Percentiles rank a stretch among this genome's conserved stretches.
phyloP scores from a whole-genome alignment of 176 grass and related monocot genomes.

The Saccharum spontaneum region DNA sequence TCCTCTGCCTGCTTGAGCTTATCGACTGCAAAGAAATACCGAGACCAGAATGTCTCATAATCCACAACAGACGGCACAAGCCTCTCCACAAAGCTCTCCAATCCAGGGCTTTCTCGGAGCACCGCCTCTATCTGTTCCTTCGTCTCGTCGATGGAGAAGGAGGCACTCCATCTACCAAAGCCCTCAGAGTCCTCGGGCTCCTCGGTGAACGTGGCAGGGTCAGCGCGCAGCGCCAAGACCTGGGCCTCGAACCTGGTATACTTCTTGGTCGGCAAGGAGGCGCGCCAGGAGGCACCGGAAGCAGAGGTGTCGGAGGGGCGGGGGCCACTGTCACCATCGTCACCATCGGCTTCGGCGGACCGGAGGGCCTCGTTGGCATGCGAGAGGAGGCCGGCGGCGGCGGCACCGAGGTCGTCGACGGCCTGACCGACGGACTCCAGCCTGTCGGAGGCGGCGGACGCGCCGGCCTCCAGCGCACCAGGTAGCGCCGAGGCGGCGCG shows the following conservation, averaged over 20 bases:
- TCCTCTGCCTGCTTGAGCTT: constrained; percentile 90
- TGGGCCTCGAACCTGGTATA: constrained; percentile 85
- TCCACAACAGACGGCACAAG: constrained; percentile 75
- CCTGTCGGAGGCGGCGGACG: constrained; percentile 60
- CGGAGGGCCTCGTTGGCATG: constrained; percentile 79
- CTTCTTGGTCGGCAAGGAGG: constrained; percentile 52
- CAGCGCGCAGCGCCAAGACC: constrained; percentile 64
- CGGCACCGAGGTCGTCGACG: constrained; percentile 65
- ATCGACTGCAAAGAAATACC: constrained; percentile 79
- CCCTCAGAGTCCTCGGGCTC: constrained; percentile 60
- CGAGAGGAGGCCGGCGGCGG: constrained; percentile 52
- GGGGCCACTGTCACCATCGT: constrained; percentile 27
- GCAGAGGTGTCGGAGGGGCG: constrained; percentile 29
- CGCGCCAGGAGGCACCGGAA: constrained; percentile 37
- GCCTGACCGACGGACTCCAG: constrained; percentile 78
- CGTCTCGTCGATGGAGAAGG: constrained; percentile 50
- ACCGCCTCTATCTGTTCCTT: constrained; percentile 66
- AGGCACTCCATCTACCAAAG: constrained; percentile 58
- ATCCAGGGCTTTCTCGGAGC: constrained; percentile 66
- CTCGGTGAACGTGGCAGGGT: constrained; percentile 67
- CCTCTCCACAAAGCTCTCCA: constrained; percentile 92
- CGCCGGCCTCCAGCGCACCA: constrained; percentile 54
- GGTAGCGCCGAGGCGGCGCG: constrained; percentile 40
- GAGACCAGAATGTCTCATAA: constrained; percentile 77
- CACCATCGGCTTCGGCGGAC: constrained; percentile 38